A percentile compares a stretch with the other conserved stretches of the same genome.
Conservation (phyloP, 371 early-diverging fungal genomes). For the Syncephalastrum contaminatum region DNA sequence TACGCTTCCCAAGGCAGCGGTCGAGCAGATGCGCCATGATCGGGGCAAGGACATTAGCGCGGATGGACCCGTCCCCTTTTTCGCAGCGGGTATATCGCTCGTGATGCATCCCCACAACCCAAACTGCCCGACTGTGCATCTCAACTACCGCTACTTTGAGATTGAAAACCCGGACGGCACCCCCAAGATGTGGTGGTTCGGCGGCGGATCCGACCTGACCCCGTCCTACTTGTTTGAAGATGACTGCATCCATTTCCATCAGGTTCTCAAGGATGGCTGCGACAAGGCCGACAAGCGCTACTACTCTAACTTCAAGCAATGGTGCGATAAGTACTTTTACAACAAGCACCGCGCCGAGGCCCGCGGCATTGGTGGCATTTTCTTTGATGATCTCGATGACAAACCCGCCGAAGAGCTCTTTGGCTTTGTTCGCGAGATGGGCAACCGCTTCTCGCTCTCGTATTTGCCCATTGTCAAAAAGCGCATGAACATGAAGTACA, state of each 20-base stretch:
- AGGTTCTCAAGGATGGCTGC: conserved; percentile 74
- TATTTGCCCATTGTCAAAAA: conserved; percentile 77
- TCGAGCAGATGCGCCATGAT: conserved; percentile 79
- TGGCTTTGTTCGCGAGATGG: conserved; percentile 66
- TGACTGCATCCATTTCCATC: conserved; percentile 81
- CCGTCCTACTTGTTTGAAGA: conserved; percentile 79
- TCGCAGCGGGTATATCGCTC: conserved; percentile 89
- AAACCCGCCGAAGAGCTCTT: conserved; percentile 69
- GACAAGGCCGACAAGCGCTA: conserved; percentile 68
- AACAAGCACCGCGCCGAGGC: conserved; percentile 76
- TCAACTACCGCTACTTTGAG: conserved; percentile 98
- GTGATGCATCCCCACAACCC: conserved; percentile 97
- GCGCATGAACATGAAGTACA: conserved; percentile 67
- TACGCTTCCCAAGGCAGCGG: conserved; percentile 69
- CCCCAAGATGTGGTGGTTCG: conserved; percentile 82
- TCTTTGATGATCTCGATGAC: conserved; percentile 84
- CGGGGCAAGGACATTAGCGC: conserved; percentile 52
- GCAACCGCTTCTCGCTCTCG: conserved; percentile 69
- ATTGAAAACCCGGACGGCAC: conserved; percentile 61
- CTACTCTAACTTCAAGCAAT: conserved; percentile 77
- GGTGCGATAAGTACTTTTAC: conserved; percentile 85
- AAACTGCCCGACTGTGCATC: conserved; percentile 92
- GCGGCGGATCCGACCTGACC: conserved; percentile 85
- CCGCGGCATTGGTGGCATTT: conserved; percentile 87
- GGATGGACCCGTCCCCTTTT: conserved; percentile 64